Base-by-base conservation (phyloP, 2,329 filamentous ascomycete genomes). In the Monosporascus sp. region DNA sequence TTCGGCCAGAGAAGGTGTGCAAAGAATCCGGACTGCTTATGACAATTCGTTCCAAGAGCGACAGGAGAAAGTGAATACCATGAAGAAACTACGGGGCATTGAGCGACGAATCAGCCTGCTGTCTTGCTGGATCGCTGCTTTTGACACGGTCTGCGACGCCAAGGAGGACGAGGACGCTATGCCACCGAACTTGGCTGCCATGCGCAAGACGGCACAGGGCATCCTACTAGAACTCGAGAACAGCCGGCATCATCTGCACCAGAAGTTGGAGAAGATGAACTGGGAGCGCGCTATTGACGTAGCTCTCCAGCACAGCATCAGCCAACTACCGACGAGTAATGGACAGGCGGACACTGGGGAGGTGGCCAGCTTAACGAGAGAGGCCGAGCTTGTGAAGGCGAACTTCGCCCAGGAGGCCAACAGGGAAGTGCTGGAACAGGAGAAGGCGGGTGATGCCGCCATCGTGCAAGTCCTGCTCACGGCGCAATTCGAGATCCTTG, bases 101-200 rank as follows among this genome's bases (percentile, higher is more conserved):
- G 91, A 96, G 72, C 83, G 91, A 59, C 84, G 94, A 17, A 96
- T 97, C 57, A 81, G 85, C 7, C 78, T 96, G 55, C 78, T 99
- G n/a, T 92, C 88, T 3, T 86, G 88, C 1, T 99, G 94, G 94
- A 88, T 97, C 53, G 89, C 88, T 1, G 91, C 91, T 2, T 99
- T 97, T 63, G 93, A 97, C 58, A 78, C 81, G 1, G 82, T 95
- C 3, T 93, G 87, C 61, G 89, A 91, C 40, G 79, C 78, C 48
- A 80, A 85, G 19, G 87, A 88, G 50, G 81, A 85, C 20, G 86
- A 88, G 55, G 80, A 85, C 16, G 73, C 79, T 0, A 85, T 86
- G 79, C 84, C 91, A 1, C 73, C 80, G 35, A 89, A 84, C 60
- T 74, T 96, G 45, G 71, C 78, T 3, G 81, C 88, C 0, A 89